Evolutionary conservation across 1,139 yeast genomes (phyloP).

Genomic region (Saccharomyces pastorianus): DNA sequence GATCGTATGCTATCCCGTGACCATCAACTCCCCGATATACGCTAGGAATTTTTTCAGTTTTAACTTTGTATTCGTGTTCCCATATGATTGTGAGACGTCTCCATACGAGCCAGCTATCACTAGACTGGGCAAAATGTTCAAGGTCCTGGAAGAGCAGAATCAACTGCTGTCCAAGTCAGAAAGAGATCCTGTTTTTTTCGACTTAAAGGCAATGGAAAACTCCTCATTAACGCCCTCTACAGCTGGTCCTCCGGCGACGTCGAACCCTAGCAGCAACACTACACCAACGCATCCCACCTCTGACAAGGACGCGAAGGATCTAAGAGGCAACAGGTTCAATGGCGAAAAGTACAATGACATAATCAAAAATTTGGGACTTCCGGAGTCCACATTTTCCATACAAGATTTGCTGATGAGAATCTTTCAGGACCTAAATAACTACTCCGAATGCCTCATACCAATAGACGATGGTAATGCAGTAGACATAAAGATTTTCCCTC

Average conservation of each 20-base stretch:
- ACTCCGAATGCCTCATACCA: slow-evolving; percentile 92
- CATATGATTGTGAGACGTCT: slow-evolving; percentile 69
- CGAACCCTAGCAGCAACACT: not conserved
- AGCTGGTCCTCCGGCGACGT: not conserved
- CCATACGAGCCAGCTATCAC: slow-evolving; percentile 82
- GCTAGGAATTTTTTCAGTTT: slow-evolving; percentile 87
- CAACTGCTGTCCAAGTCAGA: slow-evolving; percentile 56
- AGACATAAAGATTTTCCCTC: slow-evolving; percentile 84
- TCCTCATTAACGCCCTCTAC: not conserved
- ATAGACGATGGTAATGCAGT: slow-evolving; percentile 83
- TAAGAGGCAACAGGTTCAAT: not conserved
- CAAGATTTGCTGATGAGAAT: slow-evolving; percentile 81
- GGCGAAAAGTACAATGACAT: slow-evolving; percentile 17
- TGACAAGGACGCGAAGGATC: slow-evolving; percentile 5
- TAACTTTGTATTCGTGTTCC: slow-evolving; percentile 87
- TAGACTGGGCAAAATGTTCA: slow-evolving; percentile 81
- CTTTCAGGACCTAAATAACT: slow-evolving; percentile 85
- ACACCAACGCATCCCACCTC: not conserved
- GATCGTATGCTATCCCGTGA: slow-evolving; percentile 86
- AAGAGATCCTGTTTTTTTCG: slow-evolving; percentile 31
- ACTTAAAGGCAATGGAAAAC: slow-evolving; percentile 4
- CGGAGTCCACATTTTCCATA: slow-evolving; percentile 47
- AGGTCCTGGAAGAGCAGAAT: slow-evolving; percentile 83
- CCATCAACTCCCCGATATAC: slow-evolving; percentile 64
- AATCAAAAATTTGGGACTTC: slow-evolving; percentile 22